Percentiles rank a stretch among this genome's conserved stretches.
Conservation (phyloP, 1,284 basidiomycete species). For the Sparassis latifolia region DNA sequence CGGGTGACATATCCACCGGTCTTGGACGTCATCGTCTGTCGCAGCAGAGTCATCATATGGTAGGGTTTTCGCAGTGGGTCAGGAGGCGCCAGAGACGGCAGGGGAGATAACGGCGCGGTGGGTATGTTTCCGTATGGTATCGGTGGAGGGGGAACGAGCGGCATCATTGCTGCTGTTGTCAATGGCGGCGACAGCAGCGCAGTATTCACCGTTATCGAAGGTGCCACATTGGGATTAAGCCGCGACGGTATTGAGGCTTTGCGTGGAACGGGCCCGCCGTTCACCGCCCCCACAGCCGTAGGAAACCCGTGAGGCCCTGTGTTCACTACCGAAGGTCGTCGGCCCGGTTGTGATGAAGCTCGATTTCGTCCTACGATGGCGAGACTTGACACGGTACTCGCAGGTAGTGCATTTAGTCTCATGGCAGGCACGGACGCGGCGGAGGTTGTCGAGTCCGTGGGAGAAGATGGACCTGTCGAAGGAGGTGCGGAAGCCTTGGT, state of each 20-base stretch:
- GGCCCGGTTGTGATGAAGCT: conserved; percentile 64
- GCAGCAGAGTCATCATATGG: conserved; percentile 80
- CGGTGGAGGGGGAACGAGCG: conserved; percentile 46
- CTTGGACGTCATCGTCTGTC: conserved; percentile 74
- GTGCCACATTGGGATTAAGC: conserved; percentile 40
- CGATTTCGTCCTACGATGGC: conserved; percentile 42
- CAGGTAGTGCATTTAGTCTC: conserved; percentile 32
- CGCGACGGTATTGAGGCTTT: conserved; percentile 60
- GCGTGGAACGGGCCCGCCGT: conserved; percentile 31
- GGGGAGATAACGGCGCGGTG: conserved; percentile 67
- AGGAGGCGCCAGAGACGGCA: conserved; percentile 61
- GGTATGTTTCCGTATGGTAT: conserved; percentile 51
- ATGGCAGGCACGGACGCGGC: conserved; percentile 36
- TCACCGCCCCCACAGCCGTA: conserved; percentile 26
- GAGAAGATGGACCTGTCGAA: conserved; percentile 42
- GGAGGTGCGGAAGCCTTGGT: conserved; percentile 56
- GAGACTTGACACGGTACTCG: conserved; percentile 27
- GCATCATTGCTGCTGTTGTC: conserved; percentile 18
- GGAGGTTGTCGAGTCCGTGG: conserved; percentile 45
- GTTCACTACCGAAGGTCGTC: conserved; percentile 44
- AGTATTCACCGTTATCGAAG: conserved; percentile 45
- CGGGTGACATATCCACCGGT: conserved; percentile 87
- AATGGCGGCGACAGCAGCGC: conserved; percentile 39
- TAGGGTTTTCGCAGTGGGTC: conserved; percentile 84
- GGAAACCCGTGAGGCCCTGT: conserved; percentile 17